A percentile compares a stretch with the other conserved stretches of the same genome.
Evolutionary conservation across 164 flowering plant genomes (phyloP).

Genomic region (Stephania yunnanensis): DNA sequence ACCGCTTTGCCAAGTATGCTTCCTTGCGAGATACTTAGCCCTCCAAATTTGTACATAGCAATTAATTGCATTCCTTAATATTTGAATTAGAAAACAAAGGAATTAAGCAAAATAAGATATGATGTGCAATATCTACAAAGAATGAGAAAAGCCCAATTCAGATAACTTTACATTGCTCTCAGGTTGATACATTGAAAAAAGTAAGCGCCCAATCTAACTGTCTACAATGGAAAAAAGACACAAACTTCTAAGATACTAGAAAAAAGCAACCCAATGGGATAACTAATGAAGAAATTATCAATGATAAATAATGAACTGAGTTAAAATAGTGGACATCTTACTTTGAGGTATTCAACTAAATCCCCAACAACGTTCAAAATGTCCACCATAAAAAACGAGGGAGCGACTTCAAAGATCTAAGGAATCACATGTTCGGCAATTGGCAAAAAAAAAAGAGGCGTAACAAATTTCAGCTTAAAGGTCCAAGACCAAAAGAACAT

Average conservation of each 20-base stretch:
- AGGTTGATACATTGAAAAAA: too few relatives aligned
- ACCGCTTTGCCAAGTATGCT: too few relatives aligned
- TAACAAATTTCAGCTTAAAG: background rate
- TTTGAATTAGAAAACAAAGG: too few relatives aligned
- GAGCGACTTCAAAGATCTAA: constrained; percentile 87
- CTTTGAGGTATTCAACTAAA: constrained; percentile 71
- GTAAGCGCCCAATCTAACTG: too few relatives aligned
- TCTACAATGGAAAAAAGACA: background rate
- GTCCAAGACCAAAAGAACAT: background rate
- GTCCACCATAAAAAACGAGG: constrained; percentile 84
- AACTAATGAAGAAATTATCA: background rate
- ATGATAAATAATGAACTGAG: background rate
- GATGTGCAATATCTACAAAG: too few relatives aligned
- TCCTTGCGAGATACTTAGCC: too few relatives aligned
- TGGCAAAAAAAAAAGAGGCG: background rate
- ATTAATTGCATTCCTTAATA: too few relatives aligned
- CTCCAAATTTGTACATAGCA: too few relatives aligned
- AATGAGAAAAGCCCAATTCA: too few relatives aligned
- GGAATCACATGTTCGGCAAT: background rate
- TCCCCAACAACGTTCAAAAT: constrained; percentile 83
- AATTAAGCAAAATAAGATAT: too few relatives aligned
- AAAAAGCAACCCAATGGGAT: background rate
- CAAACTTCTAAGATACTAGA: background rate
- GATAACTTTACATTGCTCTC: too few relatives aligned
- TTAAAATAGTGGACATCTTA: constrained; percentile 22